A percentile compares a stretch with the other conserved stretches of the same genome.
These are phyloP conservation scores for Boletales sp. DNA, from an alignment of 768 basidiomycete species.

Conservation along the genomic window DNA sequence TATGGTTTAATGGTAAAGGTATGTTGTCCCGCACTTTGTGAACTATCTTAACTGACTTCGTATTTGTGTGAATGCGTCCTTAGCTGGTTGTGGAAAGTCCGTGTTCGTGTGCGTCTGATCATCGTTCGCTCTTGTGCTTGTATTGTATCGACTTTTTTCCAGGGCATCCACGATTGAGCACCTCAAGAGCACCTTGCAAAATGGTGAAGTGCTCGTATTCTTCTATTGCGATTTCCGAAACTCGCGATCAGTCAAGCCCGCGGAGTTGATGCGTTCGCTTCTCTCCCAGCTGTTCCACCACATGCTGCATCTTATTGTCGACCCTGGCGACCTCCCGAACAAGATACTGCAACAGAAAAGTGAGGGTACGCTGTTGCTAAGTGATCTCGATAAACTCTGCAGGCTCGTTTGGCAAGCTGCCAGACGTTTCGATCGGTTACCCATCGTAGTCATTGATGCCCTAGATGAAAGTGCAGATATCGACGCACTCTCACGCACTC, in stretches of 20 bases:
- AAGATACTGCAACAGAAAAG: neutral
- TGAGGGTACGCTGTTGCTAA: neutral
- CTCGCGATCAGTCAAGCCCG: neutral
- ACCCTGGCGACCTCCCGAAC: neutral
- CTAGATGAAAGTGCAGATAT: constrained; percentile 7
- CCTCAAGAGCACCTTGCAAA: neutral
- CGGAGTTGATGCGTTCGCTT: constrained; percentile 2
- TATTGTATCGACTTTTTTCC: neutral
- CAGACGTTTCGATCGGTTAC: neutral
- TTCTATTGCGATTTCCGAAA: constrained; percentile 6
- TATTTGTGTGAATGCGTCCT: too few relatives aligned
- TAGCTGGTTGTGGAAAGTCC: constrained; percentile 1
- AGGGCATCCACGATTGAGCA: constrained; percentile 3
- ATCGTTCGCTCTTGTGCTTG: too few relatives aligned
- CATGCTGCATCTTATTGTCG: neutral
- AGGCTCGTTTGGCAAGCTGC: neutral
- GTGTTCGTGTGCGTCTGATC: neutral
- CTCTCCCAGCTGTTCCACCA: neutral
- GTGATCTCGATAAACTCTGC: neutral
- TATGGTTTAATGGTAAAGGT: neutral
- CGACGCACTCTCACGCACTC: neutral
- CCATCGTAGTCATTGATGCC: constrained; percentile 8
- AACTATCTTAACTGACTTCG: neutral
- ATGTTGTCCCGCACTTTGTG: neutral
- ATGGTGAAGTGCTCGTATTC: neutral